A percentile compares a stretch with the other conserved stretches of the same genome.
Evolutionary conservation across 306 rosid species (phyloP).

Genomic region (Herpetospermum pedunculosum): DNA sequence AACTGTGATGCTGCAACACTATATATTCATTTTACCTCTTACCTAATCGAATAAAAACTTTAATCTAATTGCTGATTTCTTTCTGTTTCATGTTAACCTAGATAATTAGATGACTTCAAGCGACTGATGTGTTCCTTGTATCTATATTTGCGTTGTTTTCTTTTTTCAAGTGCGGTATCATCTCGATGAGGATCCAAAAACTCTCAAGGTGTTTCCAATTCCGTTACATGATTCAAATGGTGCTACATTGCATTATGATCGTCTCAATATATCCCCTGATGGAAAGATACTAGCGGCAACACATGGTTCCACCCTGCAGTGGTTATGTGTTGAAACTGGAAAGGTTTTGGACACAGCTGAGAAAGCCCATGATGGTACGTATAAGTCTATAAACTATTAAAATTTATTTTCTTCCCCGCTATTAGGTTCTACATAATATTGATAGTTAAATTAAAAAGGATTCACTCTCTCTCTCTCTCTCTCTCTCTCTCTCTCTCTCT

Average conservation of each 20-base stretch:
- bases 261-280: conserved; percentile 71
- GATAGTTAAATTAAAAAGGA: neutral
- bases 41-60: neutral
- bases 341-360: conserved; percentile 88
- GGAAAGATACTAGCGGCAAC: conserved; percentile 74
- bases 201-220: conserved; percentile 76
- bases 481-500: too few relatives aligned
- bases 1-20: neutral
- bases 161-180: conserved; percentile 76
- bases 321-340: conserved; percentile 81
- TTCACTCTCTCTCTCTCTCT: neutral
- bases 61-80: neutral
- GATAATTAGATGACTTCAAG: neutral
- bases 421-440: neutral
- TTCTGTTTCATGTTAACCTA: neutral
- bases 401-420: neutral
- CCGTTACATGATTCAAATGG: conserved; percentile 66
- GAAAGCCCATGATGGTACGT: conserved; percentile 93
- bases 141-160: neutral
- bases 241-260: conserved; percentile 57
- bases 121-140: neutral
- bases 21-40: neutral
- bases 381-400: conserved; percentile 16
- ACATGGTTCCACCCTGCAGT: conserved; percentile 82
- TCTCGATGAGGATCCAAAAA: conserved; percentile 92